phyloP scores from a whole-genome alignment of 2,329 filamentous ascomycete genomes.

The Pseudogymnoascus sp. region DNA sequence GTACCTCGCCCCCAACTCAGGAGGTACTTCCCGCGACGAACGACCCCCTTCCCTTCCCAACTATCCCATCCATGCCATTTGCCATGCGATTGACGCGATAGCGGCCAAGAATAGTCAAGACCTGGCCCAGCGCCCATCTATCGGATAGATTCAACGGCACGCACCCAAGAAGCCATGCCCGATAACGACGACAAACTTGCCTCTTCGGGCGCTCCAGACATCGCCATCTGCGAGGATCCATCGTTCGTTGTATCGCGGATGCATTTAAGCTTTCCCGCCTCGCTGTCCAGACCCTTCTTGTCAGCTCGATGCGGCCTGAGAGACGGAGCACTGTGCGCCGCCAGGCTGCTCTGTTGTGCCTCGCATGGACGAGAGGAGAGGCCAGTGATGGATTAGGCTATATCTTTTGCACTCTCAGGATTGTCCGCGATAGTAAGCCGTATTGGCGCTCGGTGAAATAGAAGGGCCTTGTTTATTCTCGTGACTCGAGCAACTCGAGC shows the following conservation, averaged over 20 bases:
- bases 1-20: background rate
- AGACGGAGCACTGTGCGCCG: background rate
- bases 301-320: background rate
- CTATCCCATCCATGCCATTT: constrained; percentile 4
- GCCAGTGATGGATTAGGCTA: constrained; percentile 1
- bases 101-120: constrained; percentile 7
- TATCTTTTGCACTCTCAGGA: background rate
- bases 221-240: background rate
- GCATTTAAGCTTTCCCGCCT: constrained; percentile 1
- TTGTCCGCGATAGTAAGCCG: background rate
- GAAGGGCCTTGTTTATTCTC: background rate
- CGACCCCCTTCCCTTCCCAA: background rate
- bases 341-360: background rate
- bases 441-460: constrained; percentile 5
- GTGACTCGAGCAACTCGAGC: background rate
- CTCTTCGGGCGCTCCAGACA: background rate
- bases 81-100: constrained; percentile 5
- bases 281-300: background rate
- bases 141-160: background rate
- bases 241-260: background rate
- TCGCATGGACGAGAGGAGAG: background rate
- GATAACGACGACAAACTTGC: constrained; percentile 6
- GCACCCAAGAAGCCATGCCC: background rate
- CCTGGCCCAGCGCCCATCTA: background rate
- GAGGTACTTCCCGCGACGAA: background rate